Conservation (phyloP, 140 eudicot genomes). For the Bidens hawaiensis region DNA sequence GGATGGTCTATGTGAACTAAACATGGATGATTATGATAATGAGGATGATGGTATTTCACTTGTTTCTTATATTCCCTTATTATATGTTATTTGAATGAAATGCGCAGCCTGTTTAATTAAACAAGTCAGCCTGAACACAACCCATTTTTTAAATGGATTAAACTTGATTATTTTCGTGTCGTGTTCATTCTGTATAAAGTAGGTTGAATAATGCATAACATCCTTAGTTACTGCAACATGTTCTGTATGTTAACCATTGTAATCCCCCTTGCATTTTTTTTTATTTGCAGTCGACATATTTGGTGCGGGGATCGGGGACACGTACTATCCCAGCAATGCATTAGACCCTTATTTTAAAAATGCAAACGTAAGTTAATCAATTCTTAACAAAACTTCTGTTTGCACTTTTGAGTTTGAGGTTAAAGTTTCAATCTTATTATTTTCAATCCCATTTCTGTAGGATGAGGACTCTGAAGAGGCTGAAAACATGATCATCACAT, state of each 20-base stretch:
- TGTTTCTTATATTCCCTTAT: not conserved
- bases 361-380: conserved; percentile 44
- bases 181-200: not conserved
- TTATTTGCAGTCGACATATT: conserved; percentile 57
- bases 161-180: too few species aligned
- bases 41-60: conserved; percentile 72
- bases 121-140: too few species aligned
- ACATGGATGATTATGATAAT: conserved; percentile 87
- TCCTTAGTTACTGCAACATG: not conserved
- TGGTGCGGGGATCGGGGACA: conserved; percentile 51
- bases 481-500: conserved; percentile 64
- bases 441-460: conserved; percentile 22
- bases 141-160: too few species aligned
- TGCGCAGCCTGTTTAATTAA: too few species aligned
- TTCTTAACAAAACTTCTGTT: not conserved
- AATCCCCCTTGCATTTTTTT: not conserved
- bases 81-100: not conserved
- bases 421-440: not conserved
- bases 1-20: conserved; percentile 63
- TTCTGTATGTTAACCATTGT: not conserved
- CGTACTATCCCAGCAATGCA: conserved; percentile 67
- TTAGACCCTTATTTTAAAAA: conserved; percentile 87
- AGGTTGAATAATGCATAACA: not conserved
- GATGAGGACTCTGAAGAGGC: conserved; percentile 74
- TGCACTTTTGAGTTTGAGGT: not conserved